Conservation (phyloP, 2,329 filamentous ascomycete genomes). For the Fusarium sp. region DNA sequence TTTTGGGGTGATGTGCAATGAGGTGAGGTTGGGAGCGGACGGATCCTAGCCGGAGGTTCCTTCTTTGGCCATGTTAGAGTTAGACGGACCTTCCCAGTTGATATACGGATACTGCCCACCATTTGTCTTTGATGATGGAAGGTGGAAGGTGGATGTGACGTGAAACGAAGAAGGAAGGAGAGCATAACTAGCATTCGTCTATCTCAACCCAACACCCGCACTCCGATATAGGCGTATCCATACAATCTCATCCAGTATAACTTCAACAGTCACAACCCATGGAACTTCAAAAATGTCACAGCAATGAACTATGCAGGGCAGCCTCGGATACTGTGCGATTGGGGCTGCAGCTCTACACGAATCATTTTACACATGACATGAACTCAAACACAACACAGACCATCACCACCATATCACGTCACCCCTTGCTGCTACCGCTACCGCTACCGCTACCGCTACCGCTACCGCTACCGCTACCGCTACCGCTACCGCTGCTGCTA, state of each 20-base stretch:
- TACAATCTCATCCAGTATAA: no score
- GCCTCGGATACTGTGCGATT: slow-evolving; percentile 1
- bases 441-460: neutral
- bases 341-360: slow-evolving; percentile 12
- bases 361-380: slow-evolving; percentile 22
- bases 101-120: slow-evolving; percentile 1
- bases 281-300: slow-evolving; percentile 2
- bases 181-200: slow-evolving; percentile 17
- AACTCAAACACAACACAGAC: slow-evolving; percentile 36
- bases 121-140: neutral
- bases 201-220: slow-evolving; percentile 26
- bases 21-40: slow-evolving; percentile 17
- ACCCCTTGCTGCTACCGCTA: slow-evolving; percentile 16
- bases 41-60: slow-evolving; percentile 16
- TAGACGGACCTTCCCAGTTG: slow-evolving; percentile 4
- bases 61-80: slow-evolving; percentile 13
- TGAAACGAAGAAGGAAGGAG: slow-evolving; percentile 22
- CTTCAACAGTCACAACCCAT: neutral
- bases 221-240: slow-evolving; percentile 1
- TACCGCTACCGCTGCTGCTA: neutral
- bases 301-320: neutral
- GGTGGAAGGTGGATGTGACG: slow-evolving; percentile 6
- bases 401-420: slow-evolving; percentile 35
- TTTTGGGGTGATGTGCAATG: neutral
- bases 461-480: neutral